Evolutionary conservation across 73 alveolate genomes (phyloP), one percentile per base, ranked within the genome.

Genomic region (Paramecium octaurelia): DNA sequence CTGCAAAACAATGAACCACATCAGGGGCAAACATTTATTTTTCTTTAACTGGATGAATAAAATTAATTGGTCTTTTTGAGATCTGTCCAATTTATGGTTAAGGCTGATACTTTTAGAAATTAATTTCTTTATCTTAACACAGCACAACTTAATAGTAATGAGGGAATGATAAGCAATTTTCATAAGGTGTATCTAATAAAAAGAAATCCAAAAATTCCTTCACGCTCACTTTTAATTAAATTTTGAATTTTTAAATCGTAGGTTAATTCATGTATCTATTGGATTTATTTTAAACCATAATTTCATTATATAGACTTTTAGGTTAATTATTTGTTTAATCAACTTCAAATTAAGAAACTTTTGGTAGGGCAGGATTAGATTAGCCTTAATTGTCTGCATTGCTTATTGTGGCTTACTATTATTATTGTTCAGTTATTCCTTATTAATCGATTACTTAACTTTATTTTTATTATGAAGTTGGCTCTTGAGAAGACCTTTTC

Each of bases 1-100:
- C 84, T 31, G 86, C 88, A 14, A 58, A 24, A 54, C 94, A 89
- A 29, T 44, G 50, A 16, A 77, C 88, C 14, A 44, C 57, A 44
- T 89, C 88, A 1, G 94, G 94, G 14, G 92, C 94, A 29, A 89
- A 89, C 40, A 83, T 57, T 35, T 70, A 46, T 89, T 89, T 89
- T 68, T 87, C 93, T 43, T 68, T 35, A 43, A 89, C 85, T 42
- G 94, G 94, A 89, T 89, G 94, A 23, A 89, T 64, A 46, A 70
- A 71, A 14, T 89, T 89, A 18, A 80, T 80, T 12, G 24, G n/a
- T 80, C 91, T 80, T 44, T 42, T 44, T 3, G 91, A 44, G 4
- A 31, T 14, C 21, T 44, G 70, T 4, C 91, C 91, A 24, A 24
- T 31, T 43, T 80, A 80, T 1, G 91, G 91, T 42, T 42, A 43